Percentiles rank a stretch among this genome's conserved stretches.
Evolutionary conservation across 2,329 filamentous ascomycete genomes (phyloP).

Genomic region (Setomelanomma holmii): DNA sequence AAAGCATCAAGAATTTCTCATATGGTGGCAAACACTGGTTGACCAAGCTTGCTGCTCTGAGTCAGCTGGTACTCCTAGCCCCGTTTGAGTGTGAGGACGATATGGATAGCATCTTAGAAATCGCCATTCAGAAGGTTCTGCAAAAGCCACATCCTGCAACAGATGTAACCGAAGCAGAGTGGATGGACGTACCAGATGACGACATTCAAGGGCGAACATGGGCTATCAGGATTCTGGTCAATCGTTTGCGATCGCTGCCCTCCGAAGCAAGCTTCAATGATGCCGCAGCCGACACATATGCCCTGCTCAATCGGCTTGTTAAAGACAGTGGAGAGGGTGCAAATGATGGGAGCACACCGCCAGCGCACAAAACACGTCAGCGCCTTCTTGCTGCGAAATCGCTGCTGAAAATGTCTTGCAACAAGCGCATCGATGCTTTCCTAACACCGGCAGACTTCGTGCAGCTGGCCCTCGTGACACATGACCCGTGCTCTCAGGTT

Average conservation of each 20-base stretch:
- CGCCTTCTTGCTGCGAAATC: constrained; percentile 82
- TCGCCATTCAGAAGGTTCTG: constrained; percentile 77
- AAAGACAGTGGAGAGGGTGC: constrained; percentile 79
- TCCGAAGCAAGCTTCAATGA: constrained; percentile 55
- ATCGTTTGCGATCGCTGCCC: constrained; percentile 72
- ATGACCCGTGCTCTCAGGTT: constrained; percentile 77
- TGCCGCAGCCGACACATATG: constrained; percentile 72
- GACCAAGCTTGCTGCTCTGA: constrained; percentile 72
- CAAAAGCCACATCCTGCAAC: constrained; percentile 68
- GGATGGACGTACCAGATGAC: constrained; percentile 71
- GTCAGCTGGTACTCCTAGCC: constrained; percentile 78
- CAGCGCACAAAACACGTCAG: constrained; percentile 79
- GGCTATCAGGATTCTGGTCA: constrained; percentile 85
- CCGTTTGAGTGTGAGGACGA: constrained; percentile 72
- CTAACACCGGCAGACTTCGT: constrained; percentile 80
- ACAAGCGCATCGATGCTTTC: constrained; percentile 76
- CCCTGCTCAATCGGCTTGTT: constrained; percentile 79
- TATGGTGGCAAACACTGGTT: constrained; percentile 79
- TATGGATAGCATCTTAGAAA: constrained; percentile 78
- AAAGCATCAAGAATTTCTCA: constrained; percentile 74
- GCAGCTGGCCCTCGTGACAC: constrained; percentile 77
- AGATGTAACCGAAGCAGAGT: constrained; percentile 59
- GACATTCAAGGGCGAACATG: constrained; percentile 84
- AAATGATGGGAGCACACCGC: constrained; percentile 74
- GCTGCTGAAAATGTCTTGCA: constrained; percentile 80